Evolutionary conservation across 768 basidiomycete species (phyloP).

Genomic region (Serpula lacrymans): DNA sequence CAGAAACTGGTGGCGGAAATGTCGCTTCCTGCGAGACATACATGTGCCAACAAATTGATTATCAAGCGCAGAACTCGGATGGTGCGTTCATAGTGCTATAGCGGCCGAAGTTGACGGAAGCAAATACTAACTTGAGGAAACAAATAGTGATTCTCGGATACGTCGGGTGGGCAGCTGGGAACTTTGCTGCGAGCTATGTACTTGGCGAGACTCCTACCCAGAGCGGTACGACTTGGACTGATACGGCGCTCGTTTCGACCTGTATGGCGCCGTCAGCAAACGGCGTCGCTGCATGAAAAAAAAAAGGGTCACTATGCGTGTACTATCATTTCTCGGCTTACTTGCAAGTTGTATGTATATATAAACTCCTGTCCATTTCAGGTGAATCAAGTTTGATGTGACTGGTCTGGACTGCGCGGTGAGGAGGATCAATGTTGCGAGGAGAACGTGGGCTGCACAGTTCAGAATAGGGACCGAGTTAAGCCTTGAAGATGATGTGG

Average conservation of each 20-base stretch:
- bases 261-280: slow-evolving; percentile 27
- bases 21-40: slow-evolving; percentile 40
- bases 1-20: slow-evolving; percentile 58
- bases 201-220: slow-evolving; percentile 19
- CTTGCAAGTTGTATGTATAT: no score
- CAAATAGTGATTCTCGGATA: slow-evolving; percentile 21
- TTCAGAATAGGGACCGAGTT: no score
- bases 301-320: no score
- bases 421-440: no score
- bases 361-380: no score
- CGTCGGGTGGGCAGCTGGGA: slow-evolving; percentile 28
- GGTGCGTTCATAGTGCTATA: slow-evolving; percentile 22
- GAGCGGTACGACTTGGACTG: slow-evolving; percentile 31
- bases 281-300: slow-evolving; percentile 1
- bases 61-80: slow-evolving; percentile 42
- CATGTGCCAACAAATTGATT: slow-evolving; percentile 42
- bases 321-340: no score
- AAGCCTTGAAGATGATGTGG: no score
- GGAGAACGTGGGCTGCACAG: no score
- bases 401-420: no score
- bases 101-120: no score
- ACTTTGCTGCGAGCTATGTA: slow-evolving; percentile 21
- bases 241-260: slow-evolving; percentile 36
- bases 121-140: neutral
- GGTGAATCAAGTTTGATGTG: no score